Conservation (phyloP, 2,329 filamentous ascomycete species). For the Dactylellina parvicollis region DNA sequence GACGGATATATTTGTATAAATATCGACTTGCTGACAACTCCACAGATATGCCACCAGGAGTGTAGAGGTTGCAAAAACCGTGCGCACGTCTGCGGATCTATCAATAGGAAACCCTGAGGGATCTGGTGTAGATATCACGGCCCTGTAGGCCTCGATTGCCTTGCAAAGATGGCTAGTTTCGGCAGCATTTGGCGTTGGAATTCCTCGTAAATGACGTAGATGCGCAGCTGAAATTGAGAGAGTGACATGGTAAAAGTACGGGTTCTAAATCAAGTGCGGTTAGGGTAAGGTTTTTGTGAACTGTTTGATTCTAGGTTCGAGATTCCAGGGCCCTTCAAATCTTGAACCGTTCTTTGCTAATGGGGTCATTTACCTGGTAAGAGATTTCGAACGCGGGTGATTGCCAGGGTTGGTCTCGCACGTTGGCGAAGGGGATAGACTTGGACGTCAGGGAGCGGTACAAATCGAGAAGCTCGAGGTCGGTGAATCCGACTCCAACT, state of each 20-base stretch:
- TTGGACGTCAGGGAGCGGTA: constrained; percentile 1
- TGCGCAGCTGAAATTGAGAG: constrained; percentile 5
- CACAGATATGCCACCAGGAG: constrained; percentile 1
- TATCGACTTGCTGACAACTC: background rate
- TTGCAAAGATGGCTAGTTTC: constrained; percentile 3
- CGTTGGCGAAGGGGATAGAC: background rate
- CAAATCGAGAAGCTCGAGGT: constrained; percentile 2
- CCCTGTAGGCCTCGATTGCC: background rate
- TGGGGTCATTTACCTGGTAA: background rate
- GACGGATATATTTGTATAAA: background rate
- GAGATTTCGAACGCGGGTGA: background rate
- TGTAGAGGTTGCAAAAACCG: background rate
- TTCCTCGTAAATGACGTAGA: background rate
- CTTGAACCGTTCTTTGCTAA: background rate
- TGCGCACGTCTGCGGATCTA: background rate
- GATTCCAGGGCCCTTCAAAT: no score
- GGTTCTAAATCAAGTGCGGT: background rate
- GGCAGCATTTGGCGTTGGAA: background rate
- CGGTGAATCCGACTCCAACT: background rate
- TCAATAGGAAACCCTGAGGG: constrained; percentile 4
- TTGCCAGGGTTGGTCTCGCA: constrained; percentile 6
- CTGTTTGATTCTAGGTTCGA: no score
- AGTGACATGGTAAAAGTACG: background rate
- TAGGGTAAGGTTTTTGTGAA: no score
- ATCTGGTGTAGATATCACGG: constrained; percentile 1